Evolutionary conservation across 169 alveolate species (phyloP).

Genomic region (Plasmodium gallinaceum): DNA sequence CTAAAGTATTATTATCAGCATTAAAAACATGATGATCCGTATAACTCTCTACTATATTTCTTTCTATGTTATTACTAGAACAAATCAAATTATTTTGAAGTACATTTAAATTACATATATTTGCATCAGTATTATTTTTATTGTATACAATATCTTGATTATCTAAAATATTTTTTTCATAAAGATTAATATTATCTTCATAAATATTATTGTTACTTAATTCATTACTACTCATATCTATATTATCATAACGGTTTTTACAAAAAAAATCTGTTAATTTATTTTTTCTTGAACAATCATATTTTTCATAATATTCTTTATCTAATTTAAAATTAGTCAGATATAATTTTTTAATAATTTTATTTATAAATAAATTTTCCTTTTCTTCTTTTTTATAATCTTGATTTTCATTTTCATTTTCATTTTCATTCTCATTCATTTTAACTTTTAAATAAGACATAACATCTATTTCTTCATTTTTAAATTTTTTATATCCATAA

Average conservation of each 20-base stretch:
- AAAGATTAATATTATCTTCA: neutral
- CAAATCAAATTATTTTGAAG: too few relatives aligned
- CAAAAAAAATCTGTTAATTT: constrained; percentile 23
- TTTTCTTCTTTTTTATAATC: constrained; percentile 54
- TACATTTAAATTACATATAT: neutral
- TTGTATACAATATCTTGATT: neutral
- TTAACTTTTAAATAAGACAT: constrained; percentile 65
- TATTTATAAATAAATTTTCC: constrained; percentile 59
- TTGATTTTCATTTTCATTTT: constrained; percentile 37
- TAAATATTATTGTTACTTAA: neutral
- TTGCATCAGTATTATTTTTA: neutral
- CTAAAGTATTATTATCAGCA: neutral
- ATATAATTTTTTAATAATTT: constrained; percentile 64
- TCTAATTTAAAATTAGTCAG: constrained; percentile 68
- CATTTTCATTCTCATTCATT: constrained; percentile 62
- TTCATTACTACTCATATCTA: neutral
- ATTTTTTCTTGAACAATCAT: constrained; percentile 19
- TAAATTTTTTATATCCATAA: constrained; percentile 57
- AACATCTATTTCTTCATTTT: constrained; percentile 50
- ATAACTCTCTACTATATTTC: too few relatives aligned
- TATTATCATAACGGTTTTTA: neutral
- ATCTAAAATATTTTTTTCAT: neutral
- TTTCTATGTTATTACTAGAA: too few relatives aligned
- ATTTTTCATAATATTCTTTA: constrained; percentile 44
- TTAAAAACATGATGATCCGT: too few relatives aligned